A percentile compares a stretch with the other conserved stretches of the same genome.
phyloP scores from a whole-genome alignment of 2,329 filamentous ascomycete species.

The Ophiostoma novo-ulmi region DNA sequence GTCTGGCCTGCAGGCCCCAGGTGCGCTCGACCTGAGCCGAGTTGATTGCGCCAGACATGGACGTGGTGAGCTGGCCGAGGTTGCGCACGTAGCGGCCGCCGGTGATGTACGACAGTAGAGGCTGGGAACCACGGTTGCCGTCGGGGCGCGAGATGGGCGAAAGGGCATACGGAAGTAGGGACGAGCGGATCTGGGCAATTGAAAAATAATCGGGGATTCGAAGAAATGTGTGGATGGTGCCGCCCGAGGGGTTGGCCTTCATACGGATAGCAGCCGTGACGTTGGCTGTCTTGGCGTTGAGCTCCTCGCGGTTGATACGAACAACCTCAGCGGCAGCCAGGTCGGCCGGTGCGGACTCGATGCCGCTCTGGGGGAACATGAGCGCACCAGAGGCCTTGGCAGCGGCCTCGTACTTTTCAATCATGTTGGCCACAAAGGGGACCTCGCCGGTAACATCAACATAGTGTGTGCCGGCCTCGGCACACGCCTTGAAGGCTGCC shows the following conservation, averaged over 20 bases:
- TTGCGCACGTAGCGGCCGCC: constrained; percentile 47
- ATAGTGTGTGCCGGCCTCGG: constrained; percentile 59
- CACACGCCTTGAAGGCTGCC: constrained; percentile 56
- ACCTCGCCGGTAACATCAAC: constrained; percentile 59
- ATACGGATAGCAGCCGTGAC: constrained; percentile 46
- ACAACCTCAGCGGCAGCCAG: constrained; percentile 52
- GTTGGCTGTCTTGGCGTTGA: constrained; percentile 48
- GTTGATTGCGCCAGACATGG: constrained; percentile 47
- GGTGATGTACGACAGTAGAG: constrained; percentile 44
- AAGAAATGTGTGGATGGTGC: constrained; percentile 63
- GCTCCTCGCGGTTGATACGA: constrained; percentile 45
- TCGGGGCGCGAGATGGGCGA: constrained; percentile 51
- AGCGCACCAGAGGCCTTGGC: constrained; percentile 53
- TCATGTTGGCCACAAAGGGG: constrained; percentile 55
- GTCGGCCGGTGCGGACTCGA: constrained; percentile 60
- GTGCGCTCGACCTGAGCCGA: constrained; percentile 53
- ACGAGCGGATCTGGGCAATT: constrained; percentile 43
- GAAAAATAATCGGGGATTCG: constrained; percentile 51
- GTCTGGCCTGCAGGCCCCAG: constrained; percentile 55
- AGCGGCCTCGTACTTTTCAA: constrained; percentile 50
- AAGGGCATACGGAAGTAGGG: constrained; percentile 49
- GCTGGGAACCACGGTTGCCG: constrained; percentile 32
- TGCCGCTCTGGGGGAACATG: constrained; percentile 56
- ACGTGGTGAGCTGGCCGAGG: constrained; percentile 54
- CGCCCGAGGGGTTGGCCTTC: constrained; percentile 55